Percentiles rank a stretch among this genome's conserved stretches.
Conservation (phyloP, 371 early-diverging fungal species). For the Smittium mucronatum region DNA sequence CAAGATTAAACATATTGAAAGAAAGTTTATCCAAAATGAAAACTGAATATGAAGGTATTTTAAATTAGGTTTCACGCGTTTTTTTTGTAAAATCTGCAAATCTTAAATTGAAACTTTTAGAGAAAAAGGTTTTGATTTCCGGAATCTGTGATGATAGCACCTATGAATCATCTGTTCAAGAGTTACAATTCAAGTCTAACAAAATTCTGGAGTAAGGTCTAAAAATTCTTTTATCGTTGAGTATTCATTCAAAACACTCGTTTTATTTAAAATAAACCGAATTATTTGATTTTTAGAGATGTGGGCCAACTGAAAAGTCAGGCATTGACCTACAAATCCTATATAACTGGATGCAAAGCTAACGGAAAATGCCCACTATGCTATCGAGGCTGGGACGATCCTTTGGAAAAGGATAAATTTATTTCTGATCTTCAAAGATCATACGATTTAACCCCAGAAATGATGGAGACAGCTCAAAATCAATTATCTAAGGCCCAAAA, state of each 20-base stretch:
- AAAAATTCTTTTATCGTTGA: background rate
- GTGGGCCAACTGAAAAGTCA: slow-evolving; percentile 37
- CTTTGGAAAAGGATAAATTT: slow-evolving; percentile 39
- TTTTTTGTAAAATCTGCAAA: background rate
- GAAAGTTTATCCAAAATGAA: too few species aligned
- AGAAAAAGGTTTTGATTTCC: background rate
- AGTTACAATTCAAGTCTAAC: background rate
- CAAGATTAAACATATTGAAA: too few species aligned
- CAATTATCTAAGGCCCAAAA: slow-evolving; percentile 28
- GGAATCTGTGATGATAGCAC: background rate
- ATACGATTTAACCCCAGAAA: slow-evolving; percentile 35
- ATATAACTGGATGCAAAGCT: slow-evolving; percentile 34
- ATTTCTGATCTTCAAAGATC: slow-evolving; percentile 33
- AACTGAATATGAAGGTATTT: too few species aligned
- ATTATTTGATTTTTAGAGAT: too few species aligned
- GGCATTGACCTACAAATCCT: slow-evolving; percentile 44
- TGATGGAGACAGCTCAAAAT: slow-evolving; percentile 27
- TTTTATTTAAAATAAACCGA: too few species aligned
- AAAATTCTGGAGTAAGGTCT: background rate
- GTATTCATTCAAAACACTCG: background rate
- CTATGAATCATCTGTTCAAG: background rate
- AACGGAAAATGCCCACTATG: slow-evolving; percentile 58
- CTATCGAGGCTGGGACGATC: slow-evolving; percentile 38
- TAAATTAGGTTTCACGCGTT: too few species aligned
- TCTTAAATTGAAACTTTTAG: background rate